Conservation (phyloP, 2,329 filamentous ascomycete species). For the Paracamarosporium sp. region DNA sequence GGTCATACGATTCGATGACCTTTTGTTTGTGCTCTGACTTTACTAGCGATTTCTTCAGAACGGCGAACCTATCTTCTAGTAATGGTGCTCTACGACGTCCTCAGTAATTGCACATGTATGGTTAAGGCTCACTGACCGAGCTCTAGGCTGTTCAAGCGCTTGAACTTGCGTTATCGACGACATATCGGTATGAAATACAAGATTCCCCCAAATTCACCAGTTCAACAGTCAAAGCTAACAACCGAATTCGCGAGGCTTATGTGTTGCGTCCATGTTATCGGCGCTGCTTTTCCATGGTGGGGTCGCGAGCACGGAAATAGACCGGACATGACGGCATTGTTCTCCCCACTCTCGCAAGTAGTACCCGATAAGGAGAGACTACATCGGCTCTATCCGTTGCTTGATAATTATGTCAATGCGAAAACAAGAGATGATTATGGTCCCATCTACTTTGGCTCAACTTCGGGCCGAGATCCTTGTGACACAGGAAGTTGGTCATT, state of each 20-base stretch:
- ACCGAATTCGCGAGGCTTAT: background rate
- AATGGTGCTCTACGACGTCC: constrained; percentile 1
- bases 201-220: background rate
- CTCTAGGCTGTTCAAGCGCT: constrained; percentile 1
- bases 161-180: constrained; percentile 5
- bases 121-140: background rate
- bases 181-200: too few species aligned
- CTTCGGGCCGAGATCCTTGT: too few species aligned
- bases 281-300: background rate
- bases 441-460: too few species aligned
- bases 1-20: constrained; percentile 12
- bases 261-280: background rate
- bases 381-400: too few species aligned
- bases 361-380: too few species aligned
- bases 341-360: background rate
- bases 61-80: constrained; percentile 9
- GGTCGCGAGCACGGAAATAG: background rate
- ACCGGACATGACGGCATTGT: background rate
- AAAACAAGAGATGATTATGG: too few species aligned
- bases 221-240: background rate
- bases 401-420: too few species aligned
- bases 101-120: background rate
- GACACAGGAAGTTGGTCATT: too few species aligned
- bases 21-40: constrained; percentile 14
- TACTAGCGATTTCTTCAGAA: constrained; percentile 8